Conservation (phyloP, 306 rosid species). For the Abrus precatorius region DNA sequence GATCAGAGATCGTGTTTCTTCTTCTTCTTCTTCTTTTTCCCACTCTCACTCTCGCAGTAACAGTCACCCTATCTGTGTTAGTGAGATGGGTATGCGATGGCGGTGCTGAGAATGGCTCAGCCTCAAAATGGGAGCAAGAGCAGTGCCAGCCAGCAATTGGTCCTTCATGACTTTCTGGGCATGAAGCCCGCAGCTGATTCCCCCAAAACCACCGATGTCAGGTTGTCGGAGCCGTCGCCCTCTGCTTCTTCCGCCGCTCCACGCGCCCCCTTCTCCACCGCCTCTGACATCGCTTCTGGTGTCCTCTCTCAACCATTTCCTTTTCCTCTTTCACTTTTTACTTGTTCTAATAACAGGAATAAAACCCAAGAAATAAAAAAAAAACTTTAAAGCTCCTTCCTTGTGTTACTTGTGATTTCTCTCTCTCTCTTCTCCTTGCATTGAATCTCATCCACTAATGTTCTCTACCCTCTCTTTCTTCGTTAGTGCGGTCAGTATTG, state of each 20-base stretch:
- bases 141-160: conserved; percentile 49
- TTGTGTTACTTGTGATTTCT: conserved; percentile 14
- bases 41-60: conserved; percentile 18
- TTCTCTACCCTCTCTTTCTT: conserved; percentile 11
- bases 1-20: conserved; percentile 25
- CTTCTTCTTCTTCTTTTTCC: neutral
- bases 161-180: conserved; percentile 90
- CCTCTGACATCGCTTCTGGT: conserved; percentile 93
- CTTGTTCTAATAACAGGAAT: neutral
- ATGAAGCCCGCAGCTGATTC: conserved; percentile 63
- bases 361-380: neutral
- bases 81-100: conserved; percentile 57
- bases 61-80: conserved; percentile 19
- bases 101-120: conserved; percentile 69
- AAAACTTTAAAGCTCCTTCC: neutral
- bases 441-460: conserved; percentile 42
- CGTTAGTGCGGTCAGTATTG: conserved; percentile 45
- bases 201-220: conserved; percentile 59
- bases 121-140: conserved; percentile 52
- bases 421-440: neutral
- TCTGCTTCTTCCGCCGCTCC: conserved; percentile 71
- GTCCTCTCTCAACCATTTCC: neutral
- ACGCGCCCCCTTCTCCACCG: conserved; percentile 77
- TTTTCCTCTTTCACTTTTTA: neutral
- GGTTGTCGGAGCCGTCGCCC: conserved; percentile 57